These are phyloP conservation scores for Mycena crocata DNA, from an alignment of 768 basidiomycete genomes.

Conservation along the genomic window DNA sequence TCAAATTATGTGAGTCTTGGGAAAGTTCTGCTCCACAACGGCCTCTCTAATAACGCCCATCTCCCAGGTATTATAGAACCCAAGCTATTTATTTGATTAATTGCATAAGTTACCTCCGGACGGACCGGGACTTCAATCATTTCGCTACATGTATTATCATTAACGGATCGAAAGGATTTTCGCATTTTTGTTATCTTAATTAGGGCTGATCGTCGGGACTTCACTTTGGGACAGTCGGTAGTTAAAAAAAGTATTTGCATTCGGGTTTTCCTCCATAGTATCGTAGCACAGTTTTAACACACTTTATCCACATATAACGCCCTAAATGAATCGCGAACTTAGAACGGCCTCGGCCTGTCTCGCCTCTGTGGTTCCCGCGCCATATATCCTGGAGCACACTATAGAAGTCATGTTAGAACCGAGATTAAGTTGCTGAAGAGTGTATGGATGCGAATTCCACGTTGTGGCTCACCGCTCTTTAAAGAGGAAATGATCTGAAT, in stretches of 20 bases:
- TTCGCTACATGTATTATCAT: not conserved
- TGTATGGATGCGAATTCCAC: constrained; percentile 27
- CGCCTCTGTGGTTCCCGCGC: constrained; percentile 42
- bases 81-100: constrained; percentile 24
- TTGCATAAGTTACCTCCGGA: constrained; percentile 24
- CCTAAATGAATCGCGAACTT: constrained; percentile 64
- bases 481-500: constrained; percentile 64
- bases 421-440: constrained; percentile 1
- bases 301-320: not conserved
- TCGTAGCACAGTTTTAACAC: constrained; percentile 6
- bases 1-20: constrained; percentile 48
- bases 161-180: not conserved
- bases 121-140: too few relatives aligned
- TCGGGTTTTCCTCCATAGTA: constrained; percentile 22
- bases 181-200: constrained; percentile 9
- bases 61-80: constrained; percentile 27
- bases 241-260: constrained; percentile 11
- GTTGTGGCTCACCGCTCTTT: constrained; percentile 57
- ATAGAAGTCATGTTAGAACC: constrained; percentile 33
- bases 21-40: constrained; percentile 17
- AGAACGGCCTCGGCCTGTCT: constrained; percentile 63
- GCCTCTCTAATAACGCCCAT: constrained; percentile 18
- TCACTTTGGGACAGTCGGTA: not conserved
- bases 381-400: constrained; percentile 62
- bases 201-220: not conserved